phyloP scores from a whole-genome alignment of 257 asterid species.

The Vinca minor region DNA sequence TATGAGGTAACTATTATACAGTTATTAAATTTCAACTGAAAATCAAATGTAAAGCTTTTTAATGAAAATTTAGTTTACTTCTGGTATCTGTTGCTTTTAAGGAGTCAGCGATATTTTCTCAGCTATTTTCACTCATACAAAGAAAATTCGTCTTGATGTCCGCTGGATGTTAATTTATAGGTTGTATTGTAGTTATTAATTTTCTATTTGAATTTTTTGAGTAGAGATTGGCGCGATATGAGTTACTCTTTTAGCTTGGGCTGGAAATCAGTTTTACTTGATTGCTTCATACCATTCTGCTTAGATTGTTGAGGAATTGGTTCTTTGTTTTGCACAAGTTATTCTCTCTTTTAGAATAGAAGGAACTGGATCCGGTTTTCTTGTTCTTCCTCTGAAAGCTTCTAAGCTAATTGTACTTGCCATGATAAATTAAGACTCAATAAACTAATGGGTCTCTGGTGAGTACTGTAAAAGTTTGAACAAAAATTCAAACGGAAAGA shows the following conservation, averaged over 20 bases:
- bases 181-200: background rate
- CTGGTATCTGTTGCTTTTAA: background rate
- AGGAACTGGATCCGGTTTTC: background rate
- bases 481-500: background rate
- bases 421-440: background rate
- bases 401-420: background rate
- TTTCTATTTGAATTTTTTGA: background rate
- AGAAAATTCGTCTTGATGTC: background rate
- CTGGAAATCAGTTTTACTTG: background rate
- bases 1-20: slow-evolving; percentile 41
- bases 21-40: slow-evolving; percentile 3
- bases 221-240: background rate
- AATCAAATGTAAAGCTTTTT: slow-evolving; percentile 5
- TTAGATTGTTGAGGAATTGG: background rate
- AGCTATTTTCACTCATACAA: background rate
- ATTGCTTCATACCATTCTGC: background rate
- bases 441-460: background rate
- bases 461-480: background rate
- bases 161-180: background rate
- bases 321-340: background rate
- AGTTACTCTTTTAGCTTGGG: background rate
- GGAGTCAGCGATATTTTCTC: background rate
- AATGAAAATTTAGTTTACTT: background rate
- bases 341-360: background rate
- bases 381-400: background rate